phyloP scores from a whole-genome alignment of 768 basidiomycete genomes.

The Trametopsis cervina region DNA sequence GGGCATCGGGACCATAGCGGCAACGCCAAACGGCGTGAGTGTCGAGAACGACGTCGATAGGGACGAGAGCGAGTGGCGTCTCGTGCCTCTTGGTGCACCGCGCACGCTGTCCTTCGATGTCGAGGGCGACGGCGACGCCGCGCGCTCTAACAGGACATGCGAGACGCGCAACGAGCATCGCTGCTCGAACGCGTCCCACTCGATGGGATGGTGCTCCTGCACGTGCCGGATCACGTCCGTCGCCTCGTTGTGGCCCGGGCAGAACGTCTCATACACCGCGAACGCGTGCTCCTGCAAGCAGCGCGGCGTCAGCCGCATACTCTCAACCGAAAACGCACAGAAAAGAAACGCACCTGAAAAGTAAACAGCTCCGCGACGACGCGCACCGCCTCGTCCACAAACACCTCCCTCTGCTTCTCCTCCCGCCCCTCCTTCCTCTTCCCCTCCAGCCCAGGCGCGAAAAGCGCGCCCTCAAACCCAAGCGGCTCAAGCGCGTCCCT shows the following conservation, averaged over 20 bases:
- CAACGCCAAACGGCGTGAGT: conserved; percentile 2
- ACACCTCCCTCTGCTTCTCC: conserved; percentile 2
- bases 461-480: conserved; percentile 32
- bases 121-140: conserved; percentile 6
- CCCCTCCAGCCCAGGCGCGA: conserved; percentile 9
- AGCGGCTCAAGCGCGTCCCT: conserved; percentile 40
- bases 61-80: conserved; percentile 12
- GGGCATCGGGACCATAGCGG: neutral
- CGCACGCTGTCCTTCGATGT: neutral
- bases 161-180: conserved; percentile 52
- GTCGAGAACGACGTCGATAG: neutral
- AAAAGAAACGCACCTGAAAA: conserved; percentile 20
- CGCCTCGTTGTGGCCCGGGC: conserved; percentile 81
- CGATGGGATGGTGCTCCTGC: conserved; percentile 52
- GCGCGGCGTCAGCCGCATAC: no score
- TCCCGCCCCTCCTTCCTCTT: conserved; percentile 3
- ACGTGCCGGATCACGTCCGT: conserved; percentile 64
- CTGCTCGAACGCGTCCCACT: conserved; percentile 84
- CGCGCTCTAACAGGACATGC: no score
- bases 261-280: conserved; percentile 77
- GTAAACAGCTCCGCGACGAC: conserved; percentile 19
- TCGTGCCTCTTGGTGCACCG: neutral
- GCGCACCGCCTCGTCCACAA: conserved; percentile 20
- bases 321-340: no score
- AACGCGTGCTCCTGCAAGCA: conserved; percentile 73